Base-by-base conservation (phyloP, 164 flowering plant genomes). In the Piper longum region DNA sequence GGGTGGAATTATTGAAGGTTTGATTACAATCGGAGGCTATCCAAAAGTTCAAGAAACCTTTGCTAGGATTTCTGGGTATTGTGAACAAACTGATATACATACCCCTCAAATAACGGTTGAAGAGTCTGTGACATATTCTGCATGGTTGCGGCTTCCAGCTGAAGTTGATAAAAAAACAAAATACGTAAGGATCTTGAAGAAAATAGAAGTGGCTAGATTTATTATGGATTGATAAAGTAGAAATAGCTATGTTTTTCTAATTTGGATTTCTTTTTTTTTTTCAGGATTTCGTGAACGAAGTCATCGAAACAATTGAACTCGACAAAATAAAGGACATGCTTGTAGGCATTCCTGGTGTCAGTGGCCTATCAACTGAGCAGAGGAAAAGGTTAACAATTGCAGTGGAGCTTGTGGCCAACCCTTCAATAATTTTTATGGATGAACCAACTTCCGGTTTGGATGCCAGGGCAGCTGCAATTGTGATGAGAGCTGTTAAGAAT, bases 391-490 rank as follows among this genome's bases (percentile, higher is more conserved):
- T 89, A 43, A 89, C 96, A 7, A 82, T 89, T 44, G 91, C 93
- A 43, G 93, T 89, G 48, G 96, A 89, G 77, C 87, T 89, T 66
- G 89, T 89, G 44, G 74, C 91, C 41, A 89, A 87, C 36, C 36
- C 36, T 26, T 26, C 36, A 26, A 26, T 26, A 26, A 26, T 26
- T 26, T 26, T 26, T 26, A 78, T 89, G 89, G 96, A 89, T 71
- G 96, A 89, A 66, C 96, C 96, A 9, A 87, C 93, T 17, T 72
- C 91, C 18, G 89, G 95, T 45, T 71, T 88, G 65, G 96, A 88
- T 84, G 96, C 96, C 64, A 78, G 89, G 76, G 82, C 91, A 43
- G 96, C 96, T 64, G 91, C 89, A 16, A 79, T 86, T 76, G 96
- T 88, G 43, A 82, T 88, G 87, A 79, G 90, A 61, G 86, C 90